phyloP scores from a whole-genome alignment of 768 basidiomycete species.

The Auricularia sp. region DNA sequence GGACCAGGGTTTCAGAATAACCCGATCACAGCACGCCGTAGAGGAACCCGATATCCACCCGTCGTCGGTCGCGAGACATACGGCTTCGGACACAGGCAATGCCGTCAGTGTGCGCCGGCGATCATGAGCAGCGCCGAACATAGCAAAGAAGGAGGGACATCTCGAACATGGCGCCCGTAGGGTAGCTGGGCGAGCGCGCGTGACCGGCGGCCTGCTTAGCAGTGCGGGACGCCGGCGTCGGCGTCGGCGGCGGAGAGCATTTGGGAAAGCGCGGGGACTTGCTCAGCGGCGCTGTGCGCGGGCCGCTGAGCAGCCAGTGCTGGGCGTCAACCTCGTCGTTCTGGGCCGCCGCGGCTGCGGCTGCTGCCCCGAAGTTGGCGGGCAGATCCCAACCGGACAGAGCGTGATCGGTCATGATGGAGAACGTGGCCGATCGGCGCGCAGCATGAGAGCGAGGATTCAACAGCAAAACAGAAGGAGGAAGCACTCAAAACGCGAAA shows the following conservation, averaged over 20 bases:
- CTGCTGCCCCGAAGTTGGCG: background rate
- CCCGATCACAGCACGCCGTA: too few species aligned
- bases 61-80: too few species aligned
- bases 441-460: too few species aligned
- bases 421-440: too few species aligned
- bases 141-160: background rate
- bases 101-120: background rate
- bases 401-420: background rate
- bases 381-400: background rate
- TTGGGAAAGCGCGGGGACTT: background rate
- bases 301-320: background rate
- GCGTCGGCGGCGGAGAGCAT: background rate
- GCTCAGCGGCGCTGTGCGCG: background rate
- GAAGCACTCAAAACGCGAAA: too few species aligned
- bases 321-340: background rate
- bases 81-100: too few species aligned
- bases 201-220: background rate
- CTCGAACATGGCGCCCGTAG: background rate
- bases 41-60: too few species aligned
- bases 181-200: background rate
- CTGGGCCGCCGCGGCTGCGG: background rate
- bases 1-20: too few species aligned
- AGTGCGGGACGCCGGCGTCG: background rate
- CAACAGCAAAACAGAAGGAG: too few species aligned
- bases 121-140: too few species aligned